A percentile compares a stretch with the other conserved stretches of the same genome.
Conservation (phyloP, 163 green algal genomes). For the Chlamydomonas reinhardtii region DNA sequence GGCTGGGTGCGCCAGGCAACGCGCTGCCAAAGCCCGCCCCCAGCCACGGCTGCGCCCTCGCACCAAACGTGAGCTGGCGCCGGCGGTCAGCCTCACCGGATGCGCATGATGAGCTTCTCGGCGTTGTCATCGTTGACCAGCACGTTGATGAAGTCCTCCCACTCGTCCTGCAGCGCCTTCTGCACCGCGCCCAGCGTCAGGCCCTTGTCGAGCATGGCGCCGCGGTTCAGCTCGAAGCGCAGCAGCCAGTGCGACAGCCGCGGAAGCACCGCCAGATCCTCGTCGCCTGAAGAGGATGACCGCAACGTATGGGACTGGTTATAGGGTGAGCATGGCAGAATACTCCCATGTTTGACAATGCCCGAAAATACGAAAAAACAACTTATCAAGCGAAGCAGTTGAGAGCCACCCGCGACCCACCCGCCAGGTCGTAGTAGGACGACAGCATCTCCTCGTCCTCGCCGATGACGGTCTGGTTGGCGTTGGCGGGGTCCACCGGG, state of each 20-base stretch:
- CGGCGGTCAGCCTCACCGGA: slow-evolving; percentile 57
- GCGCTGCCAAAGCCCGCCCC: too few relatives aligned
- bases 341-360: too few relatives aligned
- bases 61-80: too few relatives aligned
- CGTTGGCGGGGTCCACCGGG: slow-evolving; percentile 58
- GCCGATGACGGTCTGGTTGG: slow-evolving; percentile 86
- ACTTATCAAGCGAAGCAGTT: too few relatives aligned
- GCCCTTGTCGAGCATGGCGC: slow-evolving; percentile 95
- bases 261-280: slow-evolving; percentile 81
- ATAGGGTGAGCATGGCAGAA: too few relatives aligned
- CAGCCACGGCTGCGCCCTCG: too few relatives aligned
- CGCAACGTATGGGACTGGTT: too few relatives aligned
- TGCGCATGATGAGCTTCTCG: slow-evolving; percentile 92
- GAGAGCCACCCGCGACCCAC: slow-evolving; percentile 4
- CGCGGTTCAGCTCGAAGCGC: slow-evolving; percentile 89
- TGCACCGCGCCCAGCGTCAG: slow-evolving; percentile 76
- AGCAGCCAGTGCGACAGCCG: slow-evolving; percentile 95
- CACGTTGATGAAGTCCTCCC: slow-evolving; percentile 92
- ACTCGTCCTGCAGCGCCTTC: slow-evolving; percentile 75
- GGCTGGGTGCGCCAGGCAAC: too few relatives aligned
- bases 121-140: slow-evolving; percentile 99
- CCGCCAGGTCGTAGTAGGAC: slow-evolving; percentile 54
- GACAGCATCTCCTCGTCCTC: slow-evolving; percentile 89
- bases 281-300: slow-evolving; percentile 49
- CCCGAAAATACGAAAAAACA: too few relatives aligned